Evolutionary conservation across 116 monocot species (phyloP).

Genomic region (Iris pallida): DNA sequence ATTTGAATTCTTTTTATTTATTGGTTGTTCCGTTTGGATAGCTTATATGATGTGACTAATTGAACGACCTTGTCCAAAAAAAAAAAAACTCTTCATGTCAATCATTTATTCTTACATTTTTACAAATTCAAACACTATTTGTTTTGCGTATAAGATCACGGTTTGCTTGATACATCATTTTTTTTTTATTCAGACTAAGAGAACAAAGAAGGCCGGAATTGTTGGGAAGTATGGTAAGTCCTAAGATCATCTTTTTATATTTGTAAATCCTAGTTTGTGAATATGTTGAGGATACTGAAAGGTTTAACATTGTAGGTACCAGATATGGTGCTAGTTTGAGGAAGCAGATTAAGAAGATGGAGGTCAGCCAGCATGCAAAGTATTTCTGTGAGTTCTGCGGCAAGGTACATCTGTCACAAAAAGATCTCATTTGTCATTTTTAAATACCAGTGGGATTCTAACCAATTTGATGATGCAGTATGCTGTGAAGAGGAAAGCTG

Average conservation of each 20-base stretch:
- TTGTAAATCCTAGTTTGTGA: not conserved
- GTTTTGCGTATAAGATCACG: too few relatives aligned
- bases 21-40: too few relatives aligned
- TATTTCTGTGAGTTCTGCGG: constrained; percentile 77
- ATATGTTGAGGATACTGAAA: not conserved
- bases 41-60: too few relatives aligned
- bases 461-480: constrained; percentile 26
- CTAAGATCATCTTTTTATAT: too few relatives aligned
- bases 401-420: constrained; percentile 31
- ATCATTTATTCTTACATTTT: too few relatives aligned
- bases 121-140: too few relatives aligned
- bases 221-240: constrained; percentile 65
- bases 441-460: not conserved
- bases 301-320: constrained; percentile 31
- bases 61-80: too few relatives aligned
- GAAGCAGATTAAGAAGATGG: constrained; percentile 80
- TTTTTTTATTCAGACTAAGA: constrained; percentile 40
- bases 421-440: not conserved
- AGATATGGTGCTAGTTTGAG: constrained; percentile 76
- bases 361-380: constrained; percentile 74
- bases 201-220: constrained; percentile 73
- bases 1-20: too few relatives aligned
- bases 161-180: not conserved
- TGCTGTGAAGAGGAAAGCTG: constrained; percentile 72
- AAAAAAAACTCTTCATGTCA: too few relatives aligned